phyloP scores from a whole-genome alignment of 345 rosid genomes.

The Eucalyptus regnans region DNA sequence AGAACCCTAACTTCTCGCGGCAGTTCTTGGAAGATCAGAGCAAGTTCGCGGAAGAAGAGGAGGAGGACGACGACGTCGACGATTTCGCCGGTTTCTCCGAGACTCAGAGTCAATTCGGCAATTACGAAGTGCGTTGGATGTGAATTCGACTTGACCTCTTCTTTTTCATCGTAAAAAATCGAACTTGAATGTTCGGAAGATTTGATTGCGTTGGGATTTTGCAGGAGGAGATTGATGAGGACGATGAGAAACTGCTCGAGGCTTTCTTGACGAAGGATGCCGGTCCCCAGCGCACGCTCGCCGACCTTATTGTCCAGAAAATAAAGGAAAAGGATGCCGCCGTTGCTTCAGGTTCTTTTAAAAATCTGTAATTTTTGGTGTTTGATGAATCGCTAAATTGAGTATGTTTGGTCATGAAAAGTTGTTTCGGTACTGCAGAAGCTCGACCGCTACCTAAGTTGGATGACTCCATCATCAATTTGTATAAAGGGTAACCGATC shows the following conservation, averaged over 20 bases:
- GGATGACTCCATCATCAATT: slow-evolving; percentile 48
- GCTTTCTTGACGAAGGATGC: slow-evolving; percentile 64
- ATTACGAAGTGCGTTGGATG: slow-evolving; percentile 21
- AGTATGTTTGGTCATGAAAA: not conserved
- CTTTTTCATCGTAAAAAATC: not conserved
- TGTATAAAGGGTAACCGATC: slow-evolving; percentile 58
- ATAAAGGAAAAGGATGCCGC: slow-evolving; percentile 47
- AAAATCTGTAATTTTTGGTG: not conserved
- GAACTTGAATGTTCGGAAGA: not conserved
- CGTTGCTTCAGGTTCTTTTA: slow-evolving; percentile 45
- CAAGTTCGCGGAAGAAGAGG: not conserved
- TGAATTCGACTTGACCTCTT: not conserved
- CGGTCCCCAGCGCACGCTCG: slow-evolving; percentile 59
- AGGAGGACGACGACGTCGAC: slow-evolving; percentile 33
- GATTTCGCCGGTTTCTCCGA: slow-evolving; percentile 54
- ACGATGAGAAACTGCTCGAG: slow-evolving; percentile 76
- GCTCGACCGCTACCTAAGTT: slow-evolving; percentile 51
- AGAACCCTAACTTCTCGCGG: slow-evolving; percentile 15
- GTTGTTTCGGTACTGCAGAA: slow-evolving; percentile 30
- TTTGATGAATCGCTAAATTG: not conserved
- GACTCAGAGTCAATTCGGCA: slow-evolving; percentile 41
- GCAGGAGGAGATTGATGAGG: slow-evolving; percentile 68
- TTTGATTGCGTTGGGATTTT: not conserved
- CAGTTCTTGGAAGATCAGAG: slow-evolving; percentile 22
- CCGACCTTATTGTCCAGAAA: slow-evolving; percentile 61